A percentile compares a stretch with the other conserved stretches of the same genome.
These are phyloP conservation scores for Lentinula lateritia DNA, from an alignment of 768 basidiomycete species.

Conservation along the genomic window DNA sequence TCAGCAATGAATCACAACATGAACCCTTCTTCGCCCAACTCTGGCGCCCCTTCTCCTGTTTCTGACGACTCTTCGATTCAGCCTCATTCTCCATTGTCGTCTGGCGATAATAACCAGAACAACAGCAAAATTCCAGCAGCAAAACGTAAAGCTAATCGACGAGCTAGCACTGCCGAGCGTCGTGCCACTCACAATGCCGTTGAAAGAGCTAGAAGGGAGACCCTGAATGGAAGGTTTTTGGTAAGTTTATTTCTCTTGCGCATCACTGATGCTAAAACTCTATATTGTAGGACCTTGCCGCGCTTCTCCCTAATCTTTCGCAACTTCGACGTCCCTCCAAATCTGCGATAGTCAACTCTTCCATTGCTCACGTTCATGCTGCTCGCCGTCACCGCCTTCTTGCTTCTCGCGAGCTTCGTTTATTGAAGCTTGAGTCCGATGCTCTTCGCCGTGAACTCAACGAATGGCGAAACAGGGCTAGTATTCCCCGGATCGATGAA, in stretches of 20 bases:
- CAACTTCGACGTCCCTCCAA: constrained; percentile 93
- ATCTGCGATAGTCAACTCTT: constrained; percentile 93
- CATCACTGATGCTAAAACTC: background rate
- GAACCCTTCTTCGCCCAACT: constrained; percentile 30
- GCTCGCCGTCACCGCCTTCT: constrained; percentile 77
- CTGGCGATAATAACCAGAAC: constrained; percentile 16
- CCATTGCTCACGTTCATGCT: constrained; percentile 82
- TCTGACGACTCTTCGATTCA: constrained; percentile 37
- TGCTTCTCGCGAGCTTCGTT: constrained; percentile 76
- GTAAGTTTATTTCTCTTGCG: constrained; percentile 34
- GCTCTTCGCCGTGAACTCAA: constrained; percentile 87
- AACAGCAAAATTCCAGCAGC: constrained; percentile 16
- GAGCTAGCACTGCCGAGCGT: constrained; percentile 95
- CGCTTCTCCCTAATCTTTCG: constrained; percentile 84
- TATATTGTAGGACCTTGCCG: constrained; percentile 70
- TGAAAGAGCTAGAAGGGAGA: constrained; percentile 89
- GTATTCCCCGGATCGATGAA: constrained; percentile 67
- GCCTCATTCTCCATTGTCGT: constrained; percentile 41
- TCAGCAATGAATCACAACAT: constrained; percentile 30
- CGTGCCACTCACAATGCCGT: constrained; percentile 97
- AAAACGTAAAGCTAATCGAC: constrained; percentile 79
- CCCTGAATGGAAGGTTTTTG: constrained; percentile 87
- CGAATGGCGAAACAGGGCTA: constrained; percentile 81
- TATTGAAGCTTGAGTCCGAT: constrained; percentile 77
- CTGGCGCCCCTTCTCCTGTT: constrained; percentile 31